A percentile compares a stretch with the other conserved stretches of the same genome.
phyloP scores from a whole-genome alignment of 768 basidiomycete species.

The Cystoderma amianthinum region DNA sequence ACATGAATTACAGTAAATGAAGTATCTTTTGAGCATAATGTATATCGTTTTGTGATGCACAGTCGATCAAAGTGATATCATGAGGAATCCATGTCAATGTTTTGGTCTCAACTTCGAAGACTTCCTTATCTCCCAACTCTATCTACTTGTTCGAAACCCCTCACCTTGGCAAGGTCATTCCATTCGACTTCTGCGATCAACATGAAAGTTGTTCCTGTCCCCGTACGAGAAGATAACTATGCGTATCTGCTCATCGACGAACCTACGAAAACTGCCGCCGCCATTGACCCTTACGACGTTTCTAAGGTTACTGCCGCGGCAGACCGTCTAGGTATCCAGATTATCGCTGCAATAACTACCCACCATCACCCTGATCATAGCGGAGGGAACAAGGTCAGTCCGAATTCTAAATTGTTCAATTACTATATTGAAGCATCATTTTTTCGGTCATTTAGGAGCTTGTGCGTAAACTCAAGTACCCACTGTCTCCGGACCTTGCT shows the following conservation, averaged over 20 bases:
- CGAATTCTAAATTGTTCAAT: neutral
- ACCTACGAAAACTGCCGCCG: slow-evolving; percentile 59
- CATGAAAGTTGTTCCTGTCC: slow-evolving; percentile 78
- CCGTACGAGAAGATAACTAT: slow-evolving; percentile 79
- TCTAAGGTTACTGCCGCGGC: slow-evolving; percentile 61
- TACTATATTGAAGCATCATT: slow-evolving; percentile 1
- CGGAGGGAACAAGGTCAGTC: slow-evolving; percentile 71
- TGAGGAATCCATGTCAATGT: too few species aligned
- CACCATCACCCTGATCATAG: slow-evolving; percentile 91
- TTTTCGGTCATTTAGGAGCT: slow-evolving; percentile 29
- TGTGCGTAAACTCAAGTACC: slow-evolving; percentile 25
- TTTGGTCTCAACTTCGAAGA: too few species aligned
- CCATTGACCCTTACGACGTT: slow-evolving; percentile 77
- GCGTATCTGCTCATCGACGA: slow-evolving; percentile 79
- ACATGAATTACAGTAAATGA: too few species aligned
- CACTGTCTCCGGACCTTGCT: slow-evolving; percentile 1
- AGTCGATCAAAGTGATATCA: too few species aligned
- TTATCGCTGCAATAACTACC: slow-evolving; percentile 78
- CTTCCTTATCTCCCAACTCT: too few species aligned
- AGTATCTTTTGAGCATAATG: too few species aligned
- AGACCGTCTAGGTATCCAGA: slow-evolving; percentile 48
- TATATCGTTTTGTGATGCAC: too few species aligned
- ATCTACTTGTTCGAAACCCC: too few species aligned
- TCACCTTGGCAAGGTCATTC: too few species aligned
- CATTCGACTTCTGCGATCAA: too few species aligned